Evolutionary conservation across 352 stramenopile species (phyloP).

Genomic region (Halophytophthora polymorphica): DNA sequence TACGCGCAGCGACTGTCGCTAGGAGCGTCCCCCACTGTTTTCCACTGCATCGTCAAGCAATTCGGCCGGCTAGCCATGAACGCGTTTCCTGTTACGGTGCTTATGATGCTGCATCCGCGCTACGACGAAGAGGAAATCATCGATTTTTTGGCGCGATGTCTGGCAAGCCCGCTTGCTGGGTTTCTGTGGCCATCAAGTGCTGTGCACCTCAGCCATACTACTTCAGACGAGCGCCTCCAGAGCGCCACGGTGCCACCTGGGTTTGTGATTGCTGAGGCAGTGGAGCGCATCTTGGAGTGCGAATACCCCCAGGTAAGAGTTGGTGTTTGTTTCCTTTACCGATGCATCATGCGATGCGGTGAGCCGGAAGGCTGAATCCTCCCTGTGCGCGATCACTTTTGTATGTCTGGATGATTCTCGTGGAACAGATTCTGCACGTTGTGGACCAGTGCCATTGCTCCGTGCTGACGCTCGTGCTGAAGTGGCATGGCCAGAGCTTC

Average conservation of each 20-base stretch:
- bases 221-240: background rate
- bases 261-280: conserved; percentile 32
- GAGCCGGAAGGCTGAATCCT: background rate
- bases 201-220: background rate
- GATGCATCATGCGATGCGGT: background rate
- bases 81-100: conserved; percentile 45
- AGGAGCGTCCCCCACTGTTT: conserved; percentile 33
- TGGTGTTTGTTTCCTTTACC: too few relatives aligned
- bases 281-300: conserved; percentile 38
- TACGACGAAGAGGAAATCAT: conserved; percentile 36
- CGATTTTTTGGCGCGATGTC: conserved; percentile 28
- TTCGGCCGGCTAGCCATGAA: conserved; percentile 47
- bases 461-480: conserved; percentile 36
- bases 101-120: conserved; percentile 52
- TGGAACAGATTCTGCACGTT: conserved; percentile 33
- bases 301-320: conserved; percentile 52
- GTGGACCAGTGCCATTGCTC: conserved; percentile 49
- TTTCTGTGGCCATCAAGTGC: conserved; percentile 41
- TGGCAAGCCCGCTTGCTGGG: conserved; percentile 13
- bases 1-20: conserved; percentile 41
- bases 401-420: background rate
- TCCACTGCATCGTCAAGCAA: conserved; percentile 52
- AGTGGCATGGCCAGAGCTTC: conserved; percentile 58
- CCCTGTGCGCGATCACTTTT: conserved; percentile 6
- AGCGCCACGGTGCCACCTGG: background rate